Evolutionary conservation across 2,329 filamentous ascomycete species (phyloP).

Genomic region (Cordyceps militaris): DNA sequence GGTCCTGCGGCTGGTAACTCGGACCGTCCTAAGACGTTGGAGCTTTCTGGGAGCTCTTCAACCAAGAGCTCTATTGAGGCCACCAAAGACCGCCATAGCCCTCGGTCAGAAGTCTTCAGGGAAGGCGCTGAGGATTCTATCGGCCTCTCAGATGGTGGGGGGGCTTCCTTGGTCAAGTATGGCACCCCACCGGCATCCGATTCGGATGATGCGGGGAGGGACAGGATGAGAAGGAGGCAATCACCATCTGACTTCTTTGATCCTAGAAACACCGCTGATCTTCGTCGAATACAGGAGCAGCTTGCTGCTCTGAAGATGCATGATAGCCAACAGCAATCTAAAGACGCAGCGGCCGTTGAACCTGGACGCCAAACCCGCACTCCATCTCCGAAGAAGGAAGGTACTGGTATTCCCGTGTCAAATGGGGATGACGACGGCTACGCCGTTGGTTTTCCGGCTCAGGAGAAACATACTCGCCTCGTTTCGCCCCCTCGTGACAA

Average conservation of each 20-base stretch:
- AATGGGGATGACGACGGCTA: conserved; percentile 17
- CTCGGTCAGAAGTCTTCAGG: neutral
- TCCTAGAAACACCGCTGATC: conserved; percentile 44
- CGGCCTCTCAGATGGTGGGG: neutral
- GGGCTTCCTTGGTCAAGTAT: conserved; percentile 26
- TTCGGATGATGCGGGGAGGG: conserved; percentile 36
- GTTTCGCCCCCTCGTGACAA: conserved; percentile 64
- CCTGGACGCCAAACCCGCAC: conserved; percentile 13
- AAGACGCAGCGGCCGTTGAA: neutral
- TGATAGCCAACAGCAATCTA: conserved; percentile 19
- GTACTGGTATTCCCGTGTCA: neutral
- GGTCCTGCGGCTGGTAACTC: neutral
- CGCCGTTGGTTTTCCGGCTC: conserved; percentile 26
- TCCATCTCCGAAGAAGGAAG: conserved; percentile 13
- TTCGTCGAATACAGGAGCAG: conserved; percentile 45
- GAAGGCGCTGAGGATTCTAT: neutral
- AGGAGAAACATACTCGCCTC: conserved; percentile 51
- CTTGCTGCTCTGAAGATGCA: conserved; percentile 34
- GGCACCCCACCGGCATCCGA: conserved; percentile 28
- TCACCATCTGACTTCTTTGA: conserved; percentile 39
- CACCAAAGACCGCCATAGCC: neutral
- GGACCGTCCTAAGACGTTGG: neutral
- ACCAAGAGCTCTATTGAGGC: neutral
- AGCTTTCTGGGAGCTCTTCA: neutral
- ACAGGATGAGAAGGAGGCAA: conserved; percentile 29